These are phyloP conservation scores for Monosporascus sp. DNA, from an alignment of 2,329 filamentous ascomycete genomes.

Conservation along the genomic window DNA sequence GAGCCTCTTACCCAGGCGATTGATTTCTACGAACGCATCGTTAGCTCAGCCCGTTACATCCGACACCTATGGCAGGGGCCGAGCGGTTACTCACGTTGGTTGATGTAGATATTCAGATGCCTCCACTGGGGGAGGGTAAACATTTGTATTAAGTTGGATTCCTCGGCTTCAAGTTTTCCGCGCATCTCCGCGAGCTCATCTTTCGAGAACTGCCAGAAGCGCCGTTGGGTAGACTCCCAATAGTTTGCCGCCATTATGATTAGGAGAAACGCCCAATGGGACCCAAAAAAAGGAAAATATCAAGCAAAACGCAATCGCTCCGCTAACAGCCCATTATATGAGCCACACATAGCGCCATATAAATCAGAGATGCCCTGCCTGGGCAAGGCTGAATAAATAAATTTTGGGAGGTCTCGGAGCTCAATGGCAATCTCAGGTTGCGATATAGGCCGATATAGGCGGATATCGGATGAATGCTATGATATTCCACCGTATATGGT, in stretches of 20 bases:
- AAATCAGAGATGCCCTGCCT: background rate
- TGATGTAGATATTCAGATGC: constrained; percentile 86
- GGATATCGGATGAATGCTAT: too few relatives aligned
- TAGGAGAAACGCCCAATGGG: background rate
- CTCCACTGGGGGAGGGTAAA: constrained; percentile 79
- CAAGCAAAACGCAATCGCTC: background rate
- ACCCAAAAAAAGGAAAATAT: background rate
- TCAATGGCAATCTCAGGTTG: too few relatives aligned
- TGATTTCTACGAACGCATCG: constrained; percentile 55
- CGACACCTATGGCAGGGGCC: background rate
- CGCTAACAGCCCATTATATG: background rate
- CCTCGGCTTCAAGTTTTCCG: constrained; percentile 70
- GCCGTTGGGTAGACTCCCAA: constrained; percentile 90
- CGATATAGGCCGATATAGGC: too few relatives aligned
- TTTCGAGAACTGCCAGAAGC: constrained; percentile 85
- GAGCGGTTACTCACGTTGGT: constrained; percentile 62
- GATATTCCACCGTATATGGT: background rate
- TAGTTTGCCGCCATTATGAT: constrained; percentile 82
- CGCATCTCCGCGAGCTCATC: constrained; percentile 73
- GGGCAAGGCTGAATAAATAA: background rate
- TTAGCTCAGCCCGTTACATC: background rate
- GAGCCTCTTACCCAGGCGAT: constrained; percentile 78
- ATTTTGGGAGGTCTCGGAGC: background rate
- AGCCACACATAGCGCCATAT: background rate
- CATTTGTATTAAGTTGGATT: constrained; percentile 68